A percentile compares a stretch with the other conserved stretches of the same genome.
These are phyloP conservation scores for Termitomyces sp. DNA, from an alignment of 1,284 basidiomycete species.

Conservation along the genomic window DNA sequence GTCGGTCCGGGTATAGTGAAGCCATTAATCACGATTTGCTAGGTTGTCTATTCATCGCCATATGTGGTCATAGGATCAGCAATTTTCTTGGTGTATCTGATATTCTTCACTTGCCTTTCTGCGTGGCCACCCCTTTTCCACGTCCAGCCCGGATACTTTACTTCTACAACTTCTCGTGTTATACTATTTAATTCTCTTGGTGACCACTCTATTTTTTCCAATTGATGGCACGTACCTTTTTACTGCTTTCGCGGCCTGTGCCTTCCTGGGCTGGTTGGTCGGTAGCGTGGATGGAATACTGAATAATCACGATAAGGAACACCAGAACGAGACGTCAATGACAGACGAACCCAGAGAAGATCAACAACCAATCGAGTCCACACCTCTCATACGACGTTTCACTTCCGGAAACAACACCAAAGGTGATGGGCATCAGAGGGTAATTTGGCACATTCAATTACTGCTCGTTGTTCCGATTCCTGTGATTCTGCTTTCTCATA, in stretches of 20 bases:
- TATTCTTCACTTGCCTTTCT: slow-evolving; percentile 19
- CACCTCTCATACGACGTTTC: slow-evolving; percentile 24
- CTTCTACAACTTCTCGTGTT: slow-evolving; percentile 47
- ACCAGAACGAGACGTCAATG: slow-evolving; percentile 1
- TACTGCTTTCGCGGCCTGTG: slow-evolving; percentile 49
- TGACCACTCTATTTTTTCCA: slow-evolving; percentile 40
- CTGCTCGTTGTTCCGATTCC: slow-evolving; percentile 53
- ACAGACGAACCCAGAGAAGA: slow-evolving; percentile 26
- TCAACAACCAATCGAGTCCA: slow-evolving; percentile 32
- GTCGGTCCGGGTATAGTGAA: background rate
- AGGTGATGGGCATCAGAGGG: slow-evolving; percentile 27
- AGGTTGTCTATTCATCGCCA: slow-evolving; percentile 60
- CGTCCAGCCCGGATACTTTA: slow-evolving; percentile 18
- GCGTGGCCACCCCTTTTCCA: slow-evolving; percentile 4
- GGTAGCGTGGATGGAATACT: slow-evolving; percentile 33
- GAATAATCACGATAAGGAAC: background rate
- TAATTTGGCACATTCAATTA: slow-evolving; percentile 63
- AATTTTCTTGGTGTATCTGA: slow-evolving; percentile 46
- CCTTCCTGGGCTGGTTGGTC: slow-evolving; percentile 43
- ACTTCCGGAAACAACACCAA: background rate
- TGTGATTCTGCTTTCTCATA: slow-evolving; percentile 52
- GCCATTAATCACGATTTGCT: background rate
- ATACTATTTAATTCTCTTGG: slow-evolving; percentile 49
- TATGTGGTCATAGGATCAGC: slow-evolving; percentile 47
- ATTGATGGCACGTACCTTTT: slow-evolving; percentile 55